These are phyloP conservation scores for Amborella trichopoda DNA, from an alignment of 164 flowering plant genomes.

Conservation along the genomic window DNA sequence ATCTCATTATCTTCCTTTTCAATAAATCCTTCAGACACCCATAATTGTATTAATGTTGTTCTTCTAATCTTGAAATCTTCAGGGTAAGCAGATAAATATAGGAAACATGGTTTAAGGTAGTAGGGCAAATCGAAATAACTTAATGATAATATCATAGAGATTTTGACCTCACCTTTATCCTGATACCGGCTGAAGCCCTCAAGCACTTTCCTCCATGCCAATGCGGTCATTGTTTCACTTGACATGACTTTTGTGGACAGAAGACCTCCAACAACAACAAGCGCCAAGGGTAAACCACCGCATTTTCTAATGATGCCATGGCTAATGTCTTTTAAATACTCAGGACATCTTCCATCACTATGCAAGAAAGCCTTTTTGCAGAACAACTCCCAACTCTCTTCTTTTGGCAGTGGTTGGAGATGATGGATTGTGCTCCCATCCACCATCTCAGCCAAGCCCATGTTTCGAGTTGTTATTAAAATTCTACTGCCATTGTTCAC, in stretches of 20 bases:
- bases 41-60: not conserved
- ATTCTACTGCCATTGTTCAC: conserved; percentile 1
- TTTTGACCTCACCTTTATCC: not conserved
- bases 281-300: conserved; percentile 11
- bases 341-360: too few relatives aligned
- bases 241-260: conserved; percentile 3
- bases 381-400: conserved; percentile 2
- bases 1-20: not conserved
- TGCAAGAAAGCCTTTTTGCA: conserved; percentile 1
- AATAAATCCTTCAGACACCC: conserved; percentile 6
- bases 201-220: conserved; percentile 1
- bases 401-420: not conserved
- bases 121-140: conserved; percentile 11
- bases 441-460: not conserved
- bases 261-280: conserved; percentile 9
- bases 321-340: too few relatives aligned
- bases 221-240: too few relatives aligned
- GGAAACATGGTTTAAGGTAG: conserved; percentile 6
- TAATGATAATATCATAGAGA: conserved; percentile 2
- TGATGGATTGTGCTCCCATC: not conserved
- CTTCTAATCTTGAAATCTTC: not conserved
- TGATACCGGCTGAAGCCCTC: not conserved
- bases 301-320: too few relatives aligned
- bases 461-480: conserved; percentile 3
- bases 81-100: conserved; percentile 2